Percentiles rank a stretch among this genome's conserved stretches.
Evolutionary conservation across 345 rosid species (phyloP).

Genomic region (Pelargonium nanum): DNA sequence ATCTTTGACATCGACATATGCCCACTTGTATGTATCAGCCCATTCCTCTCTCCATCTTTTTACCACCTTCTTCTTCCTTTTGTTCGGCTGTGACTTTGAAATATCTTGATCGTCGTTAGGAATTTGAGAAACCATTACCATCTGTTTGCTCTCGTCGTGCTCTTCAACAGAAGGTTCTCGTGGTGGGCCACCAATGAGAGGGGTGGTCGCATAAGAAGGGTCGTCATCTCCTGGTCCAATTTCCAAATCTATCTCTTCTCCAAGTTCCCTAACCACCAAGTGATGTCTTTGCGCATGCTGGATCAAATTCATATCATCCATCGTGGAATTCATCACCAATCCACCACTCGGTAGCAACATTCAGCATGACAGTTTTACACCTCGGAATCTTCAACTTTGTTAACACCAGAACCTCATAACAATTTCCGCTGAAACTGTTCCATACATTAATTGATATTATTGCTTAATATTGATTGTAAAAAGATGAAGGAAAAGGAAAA

Average conservation of each 20-base stretch:
- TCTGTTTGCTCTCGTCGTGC: slow-evolving; percentile 70
- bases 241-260: slow-evolving; percentile 97
- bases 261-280: slow-evolving; percentile 79
- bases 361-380: slow-evolving; percentile 71
- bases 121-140: slow-evolving; percentile 62
- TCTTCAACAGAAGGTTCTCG: slow-evolving; percentile 70
- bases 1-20: slow-evolving; percentile 92
- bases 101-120: slow-evolving; percentile 59
- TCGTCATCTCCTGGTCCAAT: slow-evolving; percentile 92
- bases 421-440: background rate
- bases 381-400: slow-evolving; percentile 18
- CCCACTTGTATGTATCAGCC: slow-evolving; percentile 99
- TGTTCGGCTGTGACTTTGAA: slow-evolving; percentile 49
- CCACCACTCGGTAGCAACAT: slow-evolving; percentile 80
- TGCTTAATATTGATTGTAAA: background rate
- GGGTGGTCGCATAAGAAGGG: slow-evolving; percentile 63
- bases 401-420: slow-evolving; percentile 12
- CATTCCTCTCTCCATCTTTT: slow-evolving; percentile 99
- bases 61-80: slow-evolving; percentile 95
- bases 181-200: slow-evolving; percentile 56
- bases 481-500: background rate
- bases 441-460: background rate
- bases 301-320: slow-evolving; percentile 95
- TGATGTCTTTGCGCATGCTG: slow-evolving; percentile 97
- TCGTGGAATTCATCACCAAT: slow-evolving; percentile 76